phyloP scores from a whole-genome alignment of 257 asterid genomes.

The Solanum commersonii region DNA sequence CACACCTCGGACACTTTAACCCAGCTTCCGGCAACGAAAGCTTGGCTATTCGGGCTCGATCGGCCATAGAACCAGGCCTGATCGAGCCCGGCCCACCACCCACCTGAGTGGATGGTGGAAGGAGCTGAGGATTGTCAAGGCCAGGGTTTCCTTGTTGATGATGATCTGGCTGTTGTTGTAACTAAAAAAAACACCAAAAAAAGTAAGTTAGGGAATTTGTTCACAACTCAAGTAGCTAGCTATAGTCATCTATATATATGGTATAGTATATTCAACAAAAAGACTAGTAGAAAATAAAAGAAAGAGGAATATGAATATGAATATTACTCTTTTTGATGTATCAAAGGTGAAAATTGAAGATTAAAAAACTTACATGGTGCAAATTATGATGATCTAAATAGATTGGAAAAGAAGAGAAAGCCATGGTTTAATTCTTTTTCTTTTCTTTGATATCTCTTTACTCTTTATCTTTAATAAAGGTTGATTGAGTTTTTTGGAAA shows the following conservation, averaged over 20 bases:
- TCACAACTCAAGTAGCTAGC: neutral
- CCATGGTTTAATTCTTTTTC: slow-evolving; percentile 16
- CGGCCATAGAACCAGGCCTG: slow-evolving; percentile 31
- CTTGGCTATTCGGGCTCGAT: slow-evolving; percentile 25
- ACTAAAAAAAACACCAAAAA: neutral
- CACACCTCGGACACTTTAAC: slow-evolving; percentile 32
- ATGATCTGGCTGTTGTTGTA: slow-evolving; percentile 25
- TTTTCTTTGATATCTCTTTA: slow-evolving; percentile 5
- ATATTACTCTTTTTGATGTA: slow-evolving; percentile 16
- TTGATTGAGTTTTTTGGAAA: slow-evolving; percentile 25
- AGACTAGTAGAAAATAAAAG: slow-evolving; percentile 7
- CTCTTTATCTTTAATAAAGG: slow-evolving; percentile 25
- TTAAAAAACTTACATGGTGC: slow-evolving; percentile 34
- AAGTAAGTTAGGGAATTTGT: neutral
- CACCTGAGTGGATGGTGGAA: slow-evolving; percentile 7
- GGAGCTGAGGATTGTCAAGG: slow-evolving; percentile 4
- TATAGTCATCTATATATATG: neutral
- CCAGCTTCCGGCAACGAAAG: slow-evolving; percentile 29
- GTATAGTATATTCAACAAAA: slow-evolving; percentile 31
- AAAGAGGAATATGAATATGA: slow-evolving; percentile 22
- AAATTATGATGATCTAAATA: slow-evolving; percentile 42
- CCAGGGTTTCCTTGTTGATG: slow-evolving; percentile 20
- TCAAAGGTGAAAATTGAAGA: neutral
- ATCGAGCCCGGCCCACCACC: slow-evolving; percentile 15
- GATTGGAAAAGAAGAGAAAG: slow-evolving; percentile 42